phyloP scores from a whole-genome alignment of 2,329 filamentous ascomycete species.

The Xylaria sp. region DNA sequence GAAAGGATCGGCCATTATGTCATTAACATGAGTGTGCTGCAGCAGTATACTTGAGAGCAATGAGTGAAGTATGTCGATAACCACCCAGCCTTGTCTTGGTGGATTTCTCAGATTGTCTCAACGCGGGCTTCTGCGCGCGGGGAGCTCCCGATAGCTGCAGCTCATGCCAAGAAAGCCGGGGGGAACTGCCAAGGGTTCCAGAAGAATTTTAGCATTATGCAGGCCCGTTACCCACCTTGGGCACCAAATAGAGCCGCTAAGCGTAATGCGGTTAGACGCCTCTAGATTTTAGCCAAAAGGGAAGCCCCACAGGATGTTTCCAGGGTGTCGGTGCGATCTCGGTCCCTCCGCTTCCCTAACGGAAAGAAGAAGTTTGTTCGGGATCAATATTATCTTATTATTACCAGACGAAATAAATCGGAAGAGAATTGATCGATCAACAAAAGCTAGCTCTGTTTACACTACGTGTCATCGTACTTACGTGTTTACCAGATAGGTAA shows the following conservation, averaged over 20 bases:
- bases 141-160: slow-evolving; percentile 26
- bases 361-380: slow-evolving; percentile 30
- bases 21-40: background rate
- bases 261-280: slow-evolving; percentile 2
- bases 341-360: slow-evolving; percentile 28
- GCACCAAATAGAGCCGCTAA: slow-evolving; percentile 17
- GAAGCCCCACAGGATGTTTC: slow-evolving; percentile 28
- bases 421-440: slow-evolving; percentile 18
- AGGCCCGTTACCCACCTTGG: slow-evolving; percentile 25
- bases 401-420: slow-evolving; percentile 30
- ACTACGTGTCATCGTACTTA: slow-evolving; percentile 3
- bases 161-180: background rate
- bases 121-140: slow-evolving; percentile 17
- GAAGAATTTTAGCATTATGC: slow-evolving; percentile 28
- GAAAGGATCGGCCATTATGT: slow-evolving; percentile 81
- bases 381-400: slow-evolving; percentile 1
- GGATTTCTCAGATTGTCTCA: slow-evolving; percentile 18
- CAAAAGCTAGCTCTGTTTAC: slow-evolving; percentile 10
- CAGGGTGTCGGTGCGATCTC: slow-evolving; percentile 36
- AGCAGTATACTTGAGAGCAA: background rate
- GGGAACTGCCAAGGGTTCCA: slow-evolving; percentile 20
- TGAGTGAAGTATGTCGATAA: background rate
- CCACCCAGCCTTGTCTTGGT: background rate
- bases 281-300: slow-evolving; percentile 22
- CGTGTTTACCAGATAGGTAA: slow-evolving; percentile 19